Evolutionary conservation across 2,329 filamentous ascomycete species (phyloP).

Genomic region (Pestalotiopsis sp.): DNA sequence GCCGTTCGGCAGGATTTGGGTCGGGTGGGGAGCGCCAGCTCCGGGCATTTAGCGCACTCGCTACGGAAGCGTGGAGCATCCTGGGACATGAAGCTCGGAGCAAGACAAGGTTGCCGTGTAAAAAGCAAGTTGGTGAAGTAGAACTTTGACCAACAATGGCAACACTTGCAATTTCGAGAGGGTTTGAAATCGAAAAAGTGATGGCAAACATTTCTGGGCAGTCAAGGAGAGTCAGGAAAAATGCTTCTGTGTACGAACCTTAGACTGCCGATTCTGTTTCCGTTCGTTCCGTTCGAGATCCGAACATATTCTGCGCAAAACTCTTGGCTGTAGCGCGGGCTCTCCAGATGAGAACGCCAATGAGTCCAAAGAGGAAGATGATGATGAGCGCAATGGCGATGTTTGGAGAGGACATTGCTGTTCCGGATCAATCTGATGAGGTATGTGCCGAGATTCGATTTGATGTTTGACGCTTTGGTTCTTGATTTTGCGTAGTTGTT

Average conservation of each 20-base stretch:
- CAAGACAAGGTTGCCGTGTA: too few species aligned
- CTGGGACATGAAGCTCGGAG: background rate
- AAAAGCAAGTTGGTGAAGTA: too few species aligned
- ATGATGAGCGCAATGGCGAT: constrained; percentile 29
- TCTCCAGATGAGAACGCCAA: constrained; percentile 21
- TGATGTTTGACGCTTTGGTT: background rate
- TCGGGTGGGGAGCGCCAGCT: background rate
- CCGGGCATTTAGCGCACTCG: background rate
- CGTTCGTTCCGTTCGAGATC: background rate
- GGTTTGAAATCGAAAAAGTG: too few species aligned
- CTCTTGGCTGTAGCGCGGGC: constrained; percentile 20
- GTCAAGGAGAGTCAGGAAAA: background rate
- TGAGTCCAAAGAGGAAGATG: constrained; percentile 22
- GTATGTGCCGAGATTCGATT: background rate
- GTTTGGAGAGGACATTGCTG: constrained; percentile 19
- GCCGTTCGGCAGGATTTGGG: constrained; percentile 3
- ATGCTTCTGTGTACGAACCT: constrained; percentile 12
- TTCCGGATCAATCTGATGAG: background rate
- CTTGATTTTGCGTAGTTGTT: background rate
- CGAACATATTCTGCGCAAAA: constrained; percentile 21
- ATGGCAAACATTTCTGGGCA: background rate
- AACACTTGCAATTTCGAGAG: too few species aligned
- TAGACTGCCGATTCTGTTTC: constrained; percentile 8
- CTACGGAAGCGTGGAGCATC: background rate
- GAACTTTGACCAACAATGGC: too few species aligned